Base-by-base conservation (phyloP, 208 protist genomes). In the Crithidia thermophila region DNA sequence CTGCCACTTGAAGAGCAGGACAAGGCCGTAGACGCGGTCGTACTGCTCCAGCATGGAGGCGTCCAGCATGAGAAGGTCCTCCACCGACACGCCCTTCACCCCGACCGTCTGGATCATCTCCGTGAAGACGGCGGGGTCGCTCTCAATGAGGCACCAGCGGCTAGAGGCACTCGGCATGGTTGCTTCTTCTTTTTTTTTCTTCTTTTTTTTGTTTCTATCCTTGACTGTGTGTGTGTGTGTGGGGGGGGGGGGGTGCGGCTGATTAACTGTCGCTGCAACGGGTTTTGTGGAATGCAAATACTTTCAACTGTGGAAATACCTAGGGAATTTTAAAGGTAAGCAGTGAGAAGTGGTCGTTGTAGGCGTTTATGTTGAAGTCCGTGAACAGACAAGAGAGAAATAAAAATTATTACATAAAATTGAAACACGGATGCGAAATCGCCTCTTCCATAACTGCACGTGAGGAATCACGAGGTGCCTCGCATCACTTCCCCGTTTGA, bases 1-100 rank as follows among this genome's bases (percentile, higher is more conserved):
- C 42, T 82, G 84, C 85, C 84, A 99, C 81, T 98, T 99, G 86
- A 99, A 99, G 28, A 99, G 87, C 61, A 99, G 95, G 49, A 99
- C 95, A 13, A 99, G 73, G 5, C 98, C 97, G 63, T 98, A 97
- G 18, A 99, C 84, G 37, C 81, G 84, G 18, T 64, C 39, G 66
- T 81, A 82, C 46, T 57, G 39, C 42, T 67, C 47, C 37, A 95
- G 67, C 31, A 73, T 67, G 3, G 79, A 79, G 4, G 80, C 62
- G 60, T 99, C 97, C 0, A 99, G 83, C 8, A 72, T 65, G 52
- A 98, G 87, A 7, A 99, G 51, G 73, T 99, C 98, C 74, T 99
- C 95, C 6, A 99, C 98, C 45, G 98, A 88, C 0, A 98, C 78
- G 27, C 87, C 96, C 47, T 93, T 94, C 0, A 98, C 96, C n/a